phyloP scores from a whole-genome alignment of 179 eudicot species.

The Vitellaria paradoxa region DNA sequence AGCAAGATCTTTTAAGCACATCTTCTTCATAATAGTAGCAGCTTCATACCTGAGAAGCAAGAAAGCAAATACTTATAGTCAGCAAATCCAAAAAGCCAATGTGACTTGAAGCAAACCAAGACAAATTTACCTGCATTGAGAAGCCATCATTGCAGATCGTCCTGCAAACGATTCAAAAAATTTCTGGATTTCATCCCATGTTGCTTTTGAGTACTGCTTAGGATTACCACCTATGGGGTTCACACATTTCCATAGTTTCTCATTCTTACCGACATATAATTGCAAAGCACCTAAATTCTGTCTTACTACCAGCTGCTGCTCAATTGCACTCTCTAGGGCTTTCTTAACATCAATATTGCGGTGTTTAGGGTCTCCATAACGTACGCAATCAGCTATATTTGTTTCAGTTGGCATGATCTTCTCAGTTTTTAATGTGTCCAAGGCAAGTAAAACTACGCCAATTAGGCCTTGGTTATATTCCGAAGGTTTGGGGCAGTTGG shows the following conservation, averaged over 20 bases:
- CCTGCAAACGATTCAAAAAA: slow-evolving; percentile 65
- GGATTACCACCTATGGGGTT: slow-evolving; percentile 58
- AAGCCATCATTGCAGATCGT: slow-evolving; percentile 52
- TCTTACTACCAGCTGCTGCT: slow-evolving; percentile 49
- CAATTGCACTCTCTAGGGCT: slow-evolving; percentile 67
- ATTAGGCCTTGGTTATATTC: slow-evolving; percentile 70
- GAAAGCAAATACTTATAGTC: slow-evolving; percentile 1
- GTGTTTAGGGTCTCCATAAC: slow-evolving; percentile 61
- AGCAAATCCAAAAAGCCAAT: not conserved
- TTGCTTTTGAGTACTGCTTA: slow-evolving; percentile 51
- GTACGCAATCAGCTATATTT: slow-evolving; percentile 71
- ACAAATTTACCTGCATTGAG: slow-evolving; percentile 41
- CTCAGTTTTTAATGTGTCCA: slow-evolving; percentile 69
- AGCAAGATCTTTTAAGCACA: slow-evolving; percentile 56
- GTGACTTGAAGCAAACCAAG: not conserved
- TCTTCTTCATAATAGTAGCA: slow-evolving; percentile 60
- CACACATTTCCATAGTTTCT: slow-evolving; percentile 66
- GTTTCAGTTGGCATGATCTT: slow-evolving; percentile 67
- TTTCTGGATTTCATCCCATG: slow-evolving; percentile 67
- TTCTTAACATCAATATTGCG: slow-evolving; percentile 55
- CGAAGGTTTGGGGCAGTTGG: slow-evolving; percentile 44
- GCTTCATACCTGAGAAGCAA: slow-evolving; percentile 67
- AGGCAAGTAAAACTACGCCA: slow-evolving; percentile 66
- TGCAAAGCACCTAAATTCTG: slow-evolving; percentile 47
- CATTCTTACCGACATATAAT: slow-evolving; percentile 65